Base-by-base conservation (phyloP, 257 asterid species). In the Solanum appendiculatum region DNA sequence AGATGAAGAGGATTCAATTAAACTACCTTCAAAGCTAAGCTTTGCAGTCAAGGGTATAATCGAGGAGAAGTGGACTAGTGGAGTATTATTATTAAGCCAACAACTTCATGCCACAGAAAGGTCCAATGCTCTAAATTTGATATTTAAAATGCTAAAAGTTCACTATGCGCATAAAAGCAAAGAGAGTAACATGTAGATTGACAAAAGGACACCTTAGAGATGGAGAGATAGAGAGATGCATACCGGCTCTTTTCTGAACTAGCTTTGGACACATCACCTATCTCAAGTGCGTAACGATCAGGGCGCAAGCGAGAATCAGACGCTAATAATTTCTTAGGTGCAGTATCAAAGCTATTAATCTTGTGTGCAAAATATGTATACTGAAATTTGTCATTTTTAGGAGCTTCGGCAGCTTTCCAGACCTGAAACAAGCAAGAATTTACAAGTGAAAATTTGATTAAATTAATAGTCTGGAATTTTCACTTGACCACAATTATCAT, bases 261-360 rank as follows among this genome's bases (percentile, higher is more conserved):
- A 87, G 99, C 97, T 91, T 93, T 97, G 85, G 98, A 88, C 40
- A 96, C 87, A 90, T 97, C 99, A 74, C 99, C 99, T 88, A 94
- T 93, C 95, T 97, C 99, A 88, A 97, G 99, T 82, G 99, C 99
- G 87, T 87, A 93, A 90, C 99, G 92, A 91, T 96, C 99, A 82
- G 99, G 99, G 64, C 99, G 99, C 87, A 97, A 89, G 78, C 99
- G 98, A 86, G 99, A 97, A 94, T 97, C 99, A 29, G 99, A 96
- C 56, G 98, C 88, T 89, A 97, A 88, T 90, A 97, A 84, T 92
- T 96, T 96, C 95, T 92, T 93, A 31, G 99, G 98, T 68, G 98
- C 99, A 77, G 99, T 95, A 87, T 93, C 96, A 81, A 96, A 96
- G 91, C 99, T 95, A 92, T 97, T 97, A 74, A 97, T 85, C 92